Conservation (phyloP, 495 filamentous ascomycete genomes). For the Neurospora sp. region DNA sequence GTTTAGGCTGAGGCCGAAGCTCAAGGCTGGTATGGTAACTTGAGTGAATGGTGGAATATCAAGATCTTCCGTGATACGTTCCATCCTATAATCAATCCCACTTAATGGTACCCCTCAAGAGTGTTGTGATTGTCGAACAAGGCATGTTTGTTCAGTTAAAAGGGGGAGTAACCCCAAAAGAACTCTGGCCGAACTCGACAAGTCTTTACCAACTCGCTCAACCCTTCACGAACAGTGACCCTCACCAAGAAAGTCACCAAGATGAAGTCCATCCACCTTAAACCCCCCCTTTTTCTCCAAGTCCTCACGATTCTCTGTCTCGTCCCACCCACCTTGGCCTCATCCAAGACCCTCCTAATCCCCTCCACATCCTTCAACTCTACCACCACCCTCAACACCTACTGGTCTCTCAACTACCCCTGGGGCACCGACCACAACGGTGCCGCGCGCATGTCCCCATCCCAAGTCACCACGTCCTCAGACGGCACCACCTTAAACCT, state of each 20-base stretch:
- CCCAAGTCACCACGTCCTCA: slow-evolving; percentile 22
- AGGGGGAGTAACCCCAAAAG: neutral
- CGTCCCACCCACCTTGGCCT: slow-evolving; percentile 3
- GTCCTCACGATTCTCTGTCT: neutral
- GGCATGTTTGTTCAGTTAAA: neutral
- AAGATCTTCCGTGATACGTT: neutral
- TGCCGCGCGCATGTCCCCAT: slow-evolving; percentile 43
- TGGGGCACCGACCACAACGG: slow-evolving; percentile 43
- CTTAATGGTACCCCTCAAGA: neutral
- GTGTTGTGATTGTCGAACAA: neutral
- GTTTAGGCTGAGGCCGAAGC: neutral
- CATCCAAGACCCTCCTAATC: slow-evolving; percentile 36
- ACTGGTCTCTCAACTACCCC: slow-evolving; percentile 46
- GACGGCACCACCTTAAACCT: slow-evolving; percentile 29
- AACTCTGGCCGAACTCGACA: neutral
- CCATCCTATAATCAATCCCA: neutral
- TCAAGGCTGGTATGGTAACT: neutral
- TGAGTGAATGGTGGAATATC: neutral
- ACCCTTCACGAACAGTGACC: neutral
- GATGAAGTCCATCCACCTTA: neutral
- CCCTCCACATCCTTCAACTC: slow-evolving; percentile 41
- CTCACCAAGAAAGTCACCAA: neutral
- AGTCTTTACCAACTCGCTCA: neutral
- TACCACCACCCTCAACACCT: slow-evolving; percentile 33
- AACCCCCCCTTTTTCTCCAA: neutral